These are phyloP conservation scores for Melastoma malabathricum DNA, from an alignment of 345 rosid genomes.

Conservation along the genomic window DNA sequence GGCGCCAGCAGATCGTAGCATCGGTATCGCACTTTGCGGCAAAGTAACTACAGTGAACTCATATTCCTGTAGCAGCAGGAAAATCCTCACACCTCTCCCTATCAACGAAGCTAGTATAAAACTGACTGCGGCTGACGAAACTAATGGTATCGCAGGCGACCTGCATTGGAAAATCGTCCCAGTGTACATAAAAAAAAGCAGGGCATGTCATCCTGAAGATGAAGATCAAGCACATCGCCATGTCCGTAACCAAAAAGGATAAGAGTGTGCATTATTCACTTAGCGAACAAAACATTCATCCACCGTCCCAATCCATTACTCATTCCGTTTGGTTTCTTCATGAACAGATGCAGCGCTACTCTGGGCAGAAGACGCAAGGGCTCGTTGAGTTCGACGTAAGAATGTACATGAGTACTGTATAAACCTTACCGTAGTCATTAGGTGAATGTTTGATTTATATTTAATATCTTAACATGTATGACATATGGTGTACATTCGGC, in stretches of 20 bases:
- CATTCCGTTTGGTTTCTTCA: background rate
- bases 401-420: slow-evolving; percentile 37
- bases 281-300: no score
- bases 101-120: background rate
- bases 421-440: background rate
- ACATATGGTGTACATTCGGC: slow-evolving; percentile 76
- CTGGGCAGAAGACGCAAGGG: slow-evolving; percentile 64
- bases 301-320: background rate
- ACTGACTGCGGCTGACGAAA: background rate
- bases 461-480: no score
- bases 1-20: slow-evolving; percentile 56
- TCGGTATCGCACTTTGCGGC: slow-evolving; percentile 6
- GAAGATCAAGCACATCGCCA: slow-evolving; percentile 81
- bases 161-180: slow-evolving; percentile 90
- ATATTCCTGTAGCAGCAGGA: slow-evolving; percentile 36
- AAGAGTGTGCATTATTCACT: slow-evolving; percentile 35
- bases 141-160: slow-evolving; percentile 41
- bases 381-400: slow-evolving; percentile 76
- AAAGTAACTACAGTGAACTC: slow-evolving; percentile 27
- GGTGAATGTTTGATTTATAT: slow-evolving; percentile 59
- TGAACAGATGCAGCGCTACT: slow-evolving; percentile 75
- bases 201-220: slow-evolving; percentile 83
- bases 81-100: slow-evolving; percentile 10
- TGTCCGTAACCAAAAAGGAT: slow-evolving; percentile 76
- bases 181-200: slow-evolving; percentile 61